Evolutionary conservation across 352 stramenopile genomes (phyloP), one percentile per base, ranked within the genome.

Genomic region (Pythium chondricola): DNA sequence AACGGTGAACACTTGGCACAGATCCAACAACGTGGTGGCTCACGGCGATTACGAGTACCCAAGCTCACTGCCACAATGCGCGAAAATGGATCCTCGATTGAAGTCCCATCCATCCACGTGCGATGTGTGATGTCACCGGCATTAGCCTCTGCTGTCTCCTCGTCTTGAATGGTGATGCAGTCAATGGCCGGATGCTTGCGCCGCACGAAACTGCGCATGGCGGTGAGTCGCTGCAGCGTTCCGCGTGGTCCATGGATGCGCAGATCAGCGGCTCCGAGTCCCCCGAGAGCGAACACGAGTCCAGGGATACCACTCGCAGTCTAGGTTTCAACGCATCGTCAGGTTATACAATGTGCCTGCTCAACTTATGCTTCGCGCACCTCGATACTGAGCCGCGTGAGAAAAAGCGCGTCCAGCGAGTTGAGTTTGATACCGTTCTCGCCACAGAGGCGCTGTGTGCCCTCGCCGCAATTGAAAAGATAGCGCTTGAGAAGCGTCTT

Each of bases 401-500:
- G 69, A 48, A 81, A 88, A 40, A 86, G 68, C 31, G 74, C 60
- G 43, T 84, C 74, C 18, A 88, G 61, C 7, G 74, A 83, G 43
- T 64, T 75, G 32, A 88, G 63, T 52, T 85, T 88, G 39, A 86
- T 68, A 14, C 73, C 63, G 53, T 83, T 85, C 48, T 88, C 77
- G 24, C 74, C 72, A 16, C 71, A 82, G 7, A 88, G 63, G 3
- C 74, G 70, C 37, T 86, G 74, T 5, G 74, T 85, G 18, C 74
- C 72, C 57, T 86, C 74, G 32, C 74, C 74, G 42, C 74, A 88
- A 46, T 88, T 86, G 55, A 88, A 86, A 10, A 88, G 39, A 25
- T 86, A 85, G 20, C 70, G 62, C 56, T 79, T 67, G 16, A 86
- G 52, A 51, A 85, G 55, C 39, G 63, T 80, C 25, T 68, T 56